Evolutionary conservation across 2,329 filamentous ascomycete genomes (phyloP).

Genomic region (Xylogone sp.): DNA sequence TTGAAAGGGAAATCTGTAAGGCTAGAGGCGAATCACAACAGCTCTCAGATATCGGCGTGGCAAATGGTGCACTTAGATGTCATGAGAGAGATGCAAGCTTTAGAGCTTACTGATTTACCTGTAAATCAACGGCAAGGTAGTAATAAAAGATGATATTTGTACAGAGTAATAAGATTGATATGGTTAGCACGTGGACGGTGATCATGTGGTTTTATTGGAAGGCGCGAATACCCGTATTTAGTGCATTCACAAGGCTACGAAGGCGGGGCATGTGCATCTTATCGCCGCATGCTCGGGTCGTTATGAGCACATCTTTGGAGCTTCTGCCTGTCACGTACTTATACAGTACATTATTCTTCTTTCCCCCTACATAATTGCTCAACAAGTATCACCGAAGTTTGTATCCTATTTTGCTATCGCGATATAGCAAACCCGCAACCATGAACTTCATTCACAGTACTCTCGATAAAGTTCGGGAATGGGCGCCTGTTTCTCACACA

Average conservation of each 20-base stretch:
- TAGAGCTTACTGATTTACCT: no score
- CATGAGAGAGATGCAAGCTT: no score
- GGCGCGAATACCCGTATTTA: not conserved
- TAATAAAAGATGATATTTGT: no score
- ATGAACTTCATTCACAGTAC: conserved; percentile 95
- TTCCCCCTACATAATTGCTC: not conserved
- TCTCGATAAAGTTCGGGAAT: conserved; percentile 87
- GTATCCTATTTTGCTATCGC: not conserved
- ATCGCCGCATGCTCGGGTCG: not conserved
- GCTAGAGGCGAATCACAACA: no score
- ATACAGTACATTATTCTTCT: not conserved
- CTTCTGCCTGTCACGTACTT: not conserved
- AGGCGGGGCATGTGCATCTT: not conserved
- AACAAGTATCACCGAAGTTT: not conserved
- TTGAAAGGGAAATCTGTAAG: no score
- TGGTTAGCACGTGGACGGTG: not conserved
- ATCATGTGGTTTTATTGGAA: not conserved
- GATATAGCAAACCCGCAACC: not conserved
- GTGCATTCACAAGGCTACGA: not conserved
- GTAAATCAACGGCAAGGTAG: no score
- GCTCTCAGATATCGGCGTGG: no score
- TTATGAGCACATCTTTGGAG: not conserved
- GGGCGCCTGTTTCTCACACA: conserved; percentile 82
- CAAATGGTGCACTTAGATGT: no score
- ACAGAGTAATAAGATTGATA: no score